Base-by-base conservation (phyloP, 805 yeast species). In the Nakazawaea wyomingensis region DNA sequence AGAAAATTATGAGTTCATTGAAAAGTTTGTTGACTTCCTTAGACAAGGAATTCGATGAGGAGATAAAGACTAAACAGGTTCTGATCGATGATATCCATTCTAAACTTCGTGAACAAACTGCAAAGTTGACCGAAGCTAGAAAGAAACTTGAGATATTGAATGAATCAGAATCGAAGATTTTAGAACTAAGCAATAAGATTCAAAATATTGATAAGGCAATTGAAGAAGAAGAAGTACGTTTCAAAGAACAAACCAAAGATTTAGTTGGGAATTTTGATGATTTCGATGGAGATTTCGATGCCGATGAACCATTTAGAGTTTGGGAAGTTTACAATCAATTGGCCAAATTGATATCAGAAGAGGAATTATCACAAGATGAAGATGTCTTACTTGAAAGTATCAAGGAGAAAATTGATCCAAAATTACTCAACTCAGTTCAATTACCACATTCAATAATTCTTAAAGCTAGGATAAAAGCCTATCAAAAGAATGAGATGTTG, bases 261-360 rank as follows among this genome's bases (percentile, higher is more conserved):
- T 47, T 63, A 22, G 57, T 64, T n/a, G 45, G 45, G 3, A 24
- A 54, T 49, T 34, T 61, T 56, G 61, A 66, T 54, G 54, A 59
- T 50, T 71, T 61, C 47, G 74, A 74, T 19, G 82, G 80, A 20
- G 79, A 73, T 44, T 82, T 79, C 53, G 91, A 85, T 60, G 91
- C 96, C 0, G 97, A 90, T 62, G 91, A 86, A 55, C 96, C 96
- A n/a, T 91, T 87, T 61, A 72, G 84, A 38, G 74, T 87, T 9
- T 69, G 74, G 55, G 69, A 77, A 5, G 68, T 85, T 11, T 81
- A 74, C 54, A 73, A 77, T 31, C 72, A 70, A 49, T 61, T 85
- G n/a, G 72, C 69, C 19, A 45, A 34, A 16, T 21, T 20, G 26
- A 21, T 41, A 58, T 5, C 56, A 50, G 31, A 51, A 55, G 38